Percentiles rank a stretch among this genome's conserved stretches.
Evolutionary conservation across 208 protist species (phyloP).

Genomic region (Acanthamoeba culbertsoni): DNA sequence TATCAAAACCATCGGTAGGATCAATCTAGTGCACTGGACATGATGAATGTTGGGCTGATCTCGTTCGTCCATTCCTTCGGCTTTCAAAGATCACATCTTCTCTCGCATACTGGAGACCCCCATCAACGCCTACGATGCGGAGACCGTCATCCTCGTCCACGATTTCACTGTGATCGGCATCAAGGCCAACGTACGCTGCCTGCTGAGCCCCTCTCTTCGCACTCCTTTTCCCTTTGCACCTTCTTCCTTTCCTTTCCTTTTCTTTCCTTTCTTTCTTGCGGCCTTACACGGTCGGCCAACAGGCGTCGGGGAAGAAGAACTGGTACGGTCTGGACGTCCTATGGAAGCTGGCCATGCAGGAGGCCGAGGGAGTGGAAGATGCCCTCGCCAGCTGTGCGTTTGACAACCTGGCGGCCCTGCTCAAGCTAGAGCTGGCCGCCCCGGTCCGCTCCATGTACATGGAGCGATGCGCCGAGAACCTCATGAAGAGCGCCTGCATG

Average conservation of each 20-base stretch:
- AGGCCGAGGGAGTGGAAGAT: not conserved
- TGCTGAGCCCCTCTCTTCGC: not conserved
- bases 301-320: conserved; percentile 60
- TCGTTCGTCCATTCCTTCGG: not conserved
- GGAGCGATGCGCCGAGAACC: conserved; percentile 65
- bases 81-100: conserved; percentile 51
- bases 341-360: conserved; percentile 60
- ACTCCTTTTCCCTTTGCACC: not conserved
- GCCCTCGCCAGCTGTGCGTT: conserved; percentile 35
- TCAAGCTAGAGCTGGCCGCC: conserved; percentile 53
- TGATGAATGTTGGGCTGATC: not conserved
- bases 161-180: conserved; percentile 58
- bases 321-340: conserved; percentile 70
- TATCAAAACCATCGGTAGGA: conserved; percentile 6
- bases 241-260: not conserved
- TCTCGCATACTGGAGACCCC: conserved; percentile 6
- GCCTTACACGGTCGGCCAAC: not conserved
- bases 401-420: conserved; percentile 47
- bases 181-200: conserved; percentile 49
- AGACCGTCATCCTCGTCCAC: conserved; percentile 55
- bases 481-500: conserved; percentile 54
- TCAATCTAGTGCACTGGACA: not conserved
- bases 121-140: conserved; percentile 28
- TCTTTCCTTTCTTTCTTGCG: not conserved
- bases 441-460: conserved; percentile 46